Evolutionary conservation across 225 moss, liverwort and hornwort species (phyloP).

Genomic region (Marchantia polymorpha): DNA sequence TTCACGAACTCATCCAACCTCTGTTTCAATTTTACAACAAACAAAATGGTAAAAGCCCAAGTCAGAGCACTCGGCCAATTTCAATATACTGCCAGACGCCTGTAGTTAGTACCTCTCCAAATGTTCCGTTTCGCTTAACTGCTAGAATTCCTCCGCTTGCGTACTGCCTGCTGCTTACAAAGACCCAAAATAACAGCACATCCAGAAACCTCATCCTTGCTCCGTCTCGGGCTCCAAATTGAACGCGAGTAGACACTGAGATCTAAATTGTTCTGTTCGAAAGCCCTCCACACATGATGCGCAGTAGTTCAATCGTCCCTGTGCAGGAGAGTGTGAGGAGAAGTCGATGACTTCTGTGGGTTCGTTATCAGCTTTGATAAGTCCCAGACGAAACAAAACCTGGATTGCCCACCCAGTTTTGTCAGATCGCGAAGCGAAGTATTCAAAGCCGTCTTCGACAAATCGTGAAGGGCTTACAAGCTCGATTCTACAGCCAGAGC

Average conservation of each 20-base stretch:
- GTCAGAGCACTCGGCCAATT: not conserved
- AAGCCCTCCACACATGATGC: not conserved
- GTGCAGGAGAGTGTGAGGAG: not conserved
- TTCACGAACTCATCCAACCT: constrained; percentile 1
- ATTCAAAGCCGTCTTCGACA: not conserved
- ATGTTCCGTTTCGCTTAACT: not conserved
- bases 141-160: not conserved
- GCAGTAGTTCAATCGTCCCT: too few species aligned
- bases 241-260: not conserved
- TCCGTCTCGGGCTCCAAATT: not conserved
- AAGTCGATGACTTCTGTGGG: not conserved
- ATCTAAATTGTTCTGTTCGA: not conserved
- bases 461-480: not conserved
- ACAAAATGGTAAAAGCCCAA: not conserved
- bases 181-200: not conserved
- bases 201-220: not conserved
- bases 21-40: not conserved
- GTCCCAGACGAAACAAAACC: not conserved
- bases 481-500: not conserved
- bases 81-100: not conserved
- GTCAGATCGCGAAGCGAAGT: not conserved
- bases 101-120: constrained; percentile 4
- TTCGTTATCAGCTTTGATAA: not conserved
- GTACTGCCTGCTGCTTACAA: not conserved
- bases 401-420: not conserved